Evolutionary conservation across 176 grass and related monocot species (phyloP), one percentile per base, ranked within the genome.

Genomic region (Oryza rufipogon): DNA sequence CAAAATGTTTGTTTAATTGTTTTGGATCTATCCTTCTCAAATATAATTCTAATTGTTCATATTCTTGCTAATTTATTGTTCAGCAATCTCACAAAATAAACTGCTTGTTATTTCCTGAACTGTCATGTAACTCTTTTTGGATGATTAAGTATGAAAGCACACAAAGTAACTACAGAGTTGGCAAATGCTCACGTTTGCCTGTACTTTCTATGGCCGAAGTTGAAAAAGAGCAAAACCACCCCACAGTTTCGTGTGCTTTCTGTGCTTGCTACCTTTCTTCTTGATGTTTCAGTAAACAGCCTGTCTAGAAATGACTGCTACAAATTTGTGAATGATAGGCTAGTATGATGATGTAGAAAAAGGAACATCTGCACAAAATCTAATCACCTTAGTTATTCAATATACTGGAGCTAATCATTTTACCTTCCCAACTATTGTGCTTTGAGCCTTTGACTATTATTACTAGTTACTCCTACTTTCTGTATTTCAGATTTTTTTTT

Each of bases 401-500:
- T 73, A 54, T 39, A 42, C 25, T 56, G 56, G 67, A 28, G 12
- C 20, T 80, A 77, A 83, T 78, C 41, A 19, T 48, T 78, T 58
- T 36, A 61, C 61, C 49, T 81, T 41, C 51, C 65, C 76, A 61
- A 38, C 28, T 61, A 8, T n/a, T 61, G 17, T 61, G 51, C 51
- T 16, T 56, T 6, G 36, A 38, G 34, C 36, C 36, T 38, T 38
- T 26, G 75, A 64, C 58, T 38, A 41, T 39, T 36, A 9, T 85
- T 80, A 30, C 70, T 71, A 22, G 63, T 51, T 19, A 70, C 44
- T 66, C 39, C 39, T 79, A 14, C 15, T 12, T 6, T 68, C 13
- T 73, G 51, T 92, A 32, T 41, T 41, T 84, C 48, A 33, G 83
- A 11, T 28, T 56, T 64, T 41, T 64, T 41, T 30, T 32, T 32